These are phyloP conservation scores for Cryphonectria nitschkei DNA, from an alignment of 2,329 filamentous ascomycete species.

Conservation along the genomic window DNA sequence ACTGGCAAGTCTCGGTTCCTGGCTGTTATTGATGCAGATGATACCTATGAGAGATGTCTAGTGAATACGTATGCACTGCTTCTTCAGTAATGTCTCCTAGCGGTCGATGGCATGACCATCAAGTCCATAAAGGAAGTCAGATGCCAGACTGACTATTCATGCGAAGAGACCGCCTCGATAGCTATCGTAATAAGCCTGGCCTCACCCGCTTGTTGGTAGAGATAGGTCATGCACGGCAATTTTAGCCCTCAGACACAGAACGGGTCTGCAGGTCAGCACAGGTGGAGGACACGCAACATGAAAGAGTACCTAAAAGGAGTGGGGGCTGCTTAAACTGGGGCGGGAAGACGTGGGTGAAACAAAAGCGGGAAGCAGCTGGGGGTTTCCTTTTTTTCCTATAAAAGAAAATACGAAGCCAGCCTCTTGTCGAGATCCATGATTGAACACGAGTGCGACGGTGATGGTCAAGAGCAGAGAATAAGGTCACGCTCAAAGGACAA, in stretches of 20 bases:
- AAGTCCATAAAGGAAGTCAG: background rate
- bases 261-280: background rate
- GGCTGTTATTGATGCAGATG: background rate
- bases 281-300: slow-evolving; percentile 4
- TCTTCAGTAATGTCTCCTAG: background rate
- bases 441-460: background rate
- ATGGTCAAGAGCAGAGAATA: background rate
- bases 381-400: background rate
- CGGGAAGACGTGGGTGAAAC: background rate
- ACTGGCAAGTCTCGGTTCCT: background rate
- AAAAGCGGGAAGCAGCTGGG: background rate
- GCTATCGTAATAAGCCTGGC: background rate
- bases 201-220: background rate
- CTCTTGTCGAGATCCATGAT: background rate
- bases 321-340: background rate
- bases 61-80: background rate
- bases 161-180: background rate
- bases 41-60: background rate
- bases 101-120: background rate
- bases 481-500: background rate
- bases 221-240: background rate
- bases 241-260: background rate
- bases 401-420: background rate
- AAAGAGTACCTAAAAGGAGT: background rate
- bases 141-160: background rate